Evolutionary conservation across 2,329 filamentous ascomycete genomes (phyloP), one percentile per base, ranked within the genome.

Genomic region (Hypoxylon sp.): DNA sequence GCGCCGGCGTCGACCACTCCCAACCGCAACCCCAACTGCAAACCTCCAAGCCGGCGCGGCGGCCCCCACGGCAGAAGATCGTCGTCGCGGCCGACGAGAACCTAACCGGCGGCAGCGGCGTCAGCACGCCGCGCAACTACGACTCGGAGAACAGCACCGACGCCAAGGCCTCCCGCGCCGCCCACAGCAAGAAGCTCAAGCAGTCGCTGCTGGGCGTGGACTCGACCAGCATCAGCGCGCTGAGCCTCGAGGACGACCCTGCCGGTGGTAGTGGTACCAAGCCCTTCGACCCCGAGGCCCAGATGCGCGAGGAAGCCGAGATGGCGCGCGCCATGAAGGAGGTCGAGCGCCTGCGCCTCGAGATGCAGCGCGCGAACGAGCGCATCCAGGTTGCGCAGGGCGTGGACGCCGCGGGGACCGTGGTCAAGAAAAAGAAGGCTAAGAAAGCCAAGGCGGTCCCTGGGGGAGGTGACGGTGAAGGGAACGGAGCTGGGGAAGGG

Each of bases 271-370:
- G 75, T 27, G 24, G 24, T 27, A 27, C 24, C 39, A 74, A 65
- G 7, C 75, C 72, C 32, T 82, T 87, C 52, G 88, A 92, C 63
- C 85, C 89, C 55, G 92, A 93, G 75, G 85, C 85, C 57, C 88
- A 91, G 70, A 87, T 91, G 76, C 88, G 87, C 15, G 93, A 97
- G 76, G 94, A 98, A 67, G 89, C 88, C 1, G 94, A 98, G 80
- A 97, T 98, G 93, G 89, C 89, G 48, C 89, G 89, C 75, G 96
- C 95, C 7, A 89, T 98, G 84, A 91, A 91, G 78, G 93, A 98
- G 79, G 92, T 99, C 2, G 95, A 98, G 82, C 86, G 90, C 56
- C 82, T 97, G 65, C 86, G 96, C 57, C 83, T 98, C 62, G 93
- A 97, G 80, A 97, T 98, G 94, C 92, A 94, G 80, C 84, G 92